phyloP scores from a whole-genome alignment of 805 yeast genomes.

The Millerozyma acaciae region DNA sequence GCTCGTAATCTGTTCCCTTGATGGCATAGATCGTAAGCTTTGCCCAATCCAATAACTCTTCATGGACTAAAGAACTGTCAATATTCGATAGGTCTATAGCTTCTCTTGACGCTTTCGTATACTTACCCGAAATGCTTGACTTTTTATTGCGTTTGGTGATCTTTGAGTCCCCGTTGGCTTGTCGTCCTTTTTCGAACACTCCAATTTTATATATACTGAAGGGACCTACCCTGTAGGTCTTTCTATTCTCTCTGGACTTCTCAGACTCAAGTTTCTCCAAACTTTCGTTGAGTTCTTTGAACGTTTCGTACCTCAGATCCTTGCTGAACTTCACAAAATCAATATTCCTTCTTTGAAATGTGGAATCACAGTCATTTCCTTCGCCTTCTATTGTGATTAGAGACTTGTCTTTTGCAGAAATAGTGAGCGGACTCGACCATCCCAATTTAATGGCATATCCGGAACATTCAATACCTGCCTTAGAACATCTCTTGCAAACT shows the following conservation, averaged over 20 bases:
- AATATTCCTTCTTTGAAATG: slow-evolving; percentile 43
- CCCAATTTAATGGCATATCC: slow-evolving; percentile 49
- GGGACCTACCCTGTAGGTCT: slow-evolving; percentile 18
- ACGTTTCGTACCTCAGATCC: slow-evolving; percentile 31
- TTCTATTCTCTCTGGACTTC: slow-evolving; percentile 6
- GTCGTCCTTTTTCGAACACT: neutral
- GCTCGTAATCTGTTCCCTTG: slow-evolving; percentile 34
- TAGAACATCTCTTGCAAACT: slow-evolving; percentile 42
- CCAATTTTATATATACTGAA: slow-evolving; percentile 16
- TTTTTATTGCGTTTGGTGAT: too few species aligned
- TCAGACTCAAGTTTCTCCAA: slow-evolving; percentile 29
- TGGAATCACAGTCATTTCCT: slow-evolving; percentile 15
- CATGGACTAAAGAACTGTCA: slow-evolving; percentile 32
- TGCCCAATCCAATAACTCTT: slow-evolving; percentile 31
- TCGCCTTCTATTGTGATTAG: slow-evolving; percentile 15
- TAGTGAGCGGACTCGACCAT: slow-evolving; percentile 41
- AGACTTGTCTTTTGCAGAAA: slow-evolving; percentile 15
- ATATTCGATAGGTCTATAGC: slow-evolving; percentile 21
- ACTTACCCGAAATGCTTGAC: too few species aligned
- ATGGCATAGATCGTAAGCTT: slow-evolving; percentile 38
- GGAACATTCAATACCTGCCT: slow-evolving; percentile 42
- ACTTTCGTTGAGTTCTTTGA: slow-evolving; percentile 34
- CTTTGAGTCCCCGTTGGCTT: neutral
- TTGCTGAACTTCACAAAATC: slow-evolving; percentile 41
- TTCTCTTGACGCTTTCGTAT: too few species aligned